phyloP scores from a whole-genome alignment of 1,284 basidiomycete species.

The Austroboletus novae-zelandiae region DNA sequence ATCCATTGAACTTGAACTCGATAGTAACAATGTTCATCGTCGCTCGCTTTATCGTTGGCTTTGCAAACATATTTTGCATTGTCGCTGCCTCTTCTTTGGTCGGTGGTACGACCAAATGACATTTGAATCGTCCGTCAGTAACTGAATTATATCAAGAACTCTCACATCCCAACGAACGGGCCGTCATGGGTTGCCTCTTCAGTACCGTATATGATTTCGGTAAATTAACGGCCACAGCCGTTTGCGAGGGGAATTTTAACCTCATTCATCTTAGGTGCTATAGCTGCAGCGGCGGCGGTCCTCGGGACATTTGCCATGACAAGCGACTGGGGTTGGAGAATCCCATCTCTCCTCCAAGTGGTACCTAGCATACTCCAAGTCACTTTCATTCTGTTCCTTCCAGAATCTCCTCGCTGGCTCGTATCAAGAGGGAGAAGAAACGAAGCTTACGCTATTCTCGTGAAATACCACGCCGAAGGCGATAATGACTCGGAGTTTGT shows the following conservation, averaged over 20 bases:
- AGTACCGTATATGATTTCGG: background rate
- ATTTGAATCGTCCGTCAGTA: background rate
- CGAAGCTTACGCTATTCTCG: background rate
- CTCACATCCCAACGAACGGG: background rate
- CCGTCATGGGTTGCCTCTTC: background rate
- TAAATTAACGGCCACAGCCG: background rate
- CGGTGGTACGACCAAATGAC: background rate
- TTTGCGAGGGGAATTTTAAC: background rate
- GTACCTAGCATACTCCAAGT: background rate
- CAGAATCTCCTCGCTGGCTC: background rate
- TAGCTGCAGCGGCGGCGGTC: background rate
- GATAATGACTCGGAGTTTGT: background rate
- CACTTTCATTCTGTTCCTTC: background rate
- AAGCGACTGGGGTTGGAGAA: background rate
- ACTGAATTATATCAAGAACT: background rate
- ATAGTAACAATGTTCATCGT: background rate
- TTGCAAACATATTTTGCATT: background rate
- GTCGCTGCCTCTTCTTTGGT: background rate
- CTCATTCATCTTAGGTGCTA: background rate
- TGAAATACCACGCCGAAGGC: background rate
- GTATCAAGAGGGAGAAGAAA: background rate
- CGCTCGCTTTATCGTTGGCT: background rate
- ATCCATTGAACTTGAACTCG: background rate
- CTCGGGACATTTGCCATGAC: background rate
- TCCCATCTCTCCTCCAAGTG: background rate